Evolutionary conservation across 1,284 basidiomycete genomes (phyloP).

Genomic region (Papiliotrema flavescens): DNA sequence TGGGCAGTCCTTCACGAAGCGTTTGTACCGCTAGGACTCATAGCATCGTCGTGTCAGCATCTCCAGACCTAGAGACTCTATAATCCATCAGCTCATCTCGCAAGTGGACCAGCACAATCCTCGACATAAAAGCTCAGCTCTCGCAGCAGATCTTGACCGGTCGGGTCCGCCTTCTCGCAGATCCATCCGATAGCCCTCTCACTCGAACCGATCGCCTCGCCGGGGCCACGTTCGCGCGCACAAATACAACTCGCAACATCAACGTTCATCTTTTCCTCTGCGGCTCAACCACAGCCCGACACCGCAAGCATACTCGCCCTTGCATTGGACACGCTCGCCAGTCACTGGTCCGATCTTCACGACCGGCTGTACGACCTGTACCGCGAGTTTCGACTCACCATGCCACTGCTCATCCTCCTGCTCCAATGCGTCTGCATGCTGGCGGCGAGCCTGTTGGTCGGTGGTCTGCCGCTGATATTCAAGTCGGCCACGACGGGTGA

Average conservation of each 20-base stretch:
- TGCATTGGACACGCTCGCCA: neutral
- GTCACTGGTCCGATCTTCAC: neutral
- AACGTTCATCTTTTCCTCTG: neutral
- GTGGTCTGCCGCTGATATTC: conserved; percentile 70
- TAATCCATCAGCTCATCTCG: too few species aligned
- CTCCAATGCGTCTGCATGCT: conserved; percentile 67
- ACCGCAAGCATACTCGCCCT: neutral
- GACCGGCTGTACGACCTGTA: neutral
- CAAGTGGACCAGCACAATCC: too few species aligned
- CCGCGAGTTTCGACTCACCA: conserved; percentile 11
- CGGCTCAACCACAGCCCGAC: neutral
- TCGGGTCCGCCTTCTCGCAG: neutral
- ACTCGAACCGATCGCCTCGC: too few species aligned
- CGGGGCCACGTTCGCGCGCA: too few species aligned
- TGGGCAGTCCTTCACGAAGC: too few species aligned
- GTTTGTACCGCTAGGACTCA: too few species aligned
- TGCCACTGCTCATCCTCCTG: conserved; percentile 52
- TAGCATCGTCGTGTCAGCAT: too few species aligned
- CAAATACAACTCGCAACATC: neutral
- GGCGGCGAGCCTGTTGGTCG: conserved; percentile 65
- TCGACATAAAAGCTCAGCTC: neutral
- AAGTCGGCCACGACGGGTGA: conserved; percentile 62
- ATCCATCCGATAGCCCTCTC: too few species aligned
- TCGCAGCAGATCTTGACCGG: neutral
- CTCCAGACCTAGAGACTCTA: too few species aligned